These are phyloP conservation scores for Trametes versicolor DNA, from an alignment of 1,284 basidiomycete genomes.

Conservation along the genomic window DNA sequence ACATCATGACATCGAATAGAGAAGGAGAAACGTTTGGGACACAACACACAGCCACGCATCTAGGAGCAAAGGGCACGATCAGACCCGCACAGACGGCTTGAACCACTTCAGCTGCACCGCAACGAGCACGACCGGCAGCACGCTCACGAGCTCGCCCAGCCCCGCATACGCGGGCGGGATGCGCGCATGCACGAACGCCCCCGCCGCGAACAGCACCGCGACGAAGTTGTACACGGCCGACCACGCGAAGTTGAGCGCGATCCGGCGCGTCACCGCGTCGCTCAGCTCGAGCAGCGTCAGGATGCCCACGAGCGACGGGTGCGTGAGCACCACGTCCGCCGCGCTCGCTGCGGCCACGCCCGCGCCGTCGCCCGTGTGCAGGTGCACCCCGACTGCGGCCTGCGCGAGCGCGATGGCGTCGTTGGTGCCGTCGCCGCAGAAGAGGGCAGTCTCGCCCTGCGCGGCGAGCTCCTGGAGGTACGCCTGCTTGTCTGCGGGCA, in stretches of 20 bases:
- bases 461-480: conserved; percentile 50
- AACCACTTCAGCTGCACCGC: conserved; percentile 47
- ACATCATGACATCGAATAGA: neutral
- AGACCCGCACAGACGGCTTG: conserved; percentile 28
- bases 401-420: conserved; percentile 62
- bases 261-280: conserved; percentile 51
- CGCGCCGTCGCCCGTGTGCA: conserved; percentile 52
- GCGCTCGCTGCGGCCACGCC: conserved; percentile 51
- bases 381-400: conserved; percentile 58
- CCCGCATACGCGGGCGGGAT: conserved; percentile 55
- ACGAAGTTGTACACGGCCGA: conserved; percentile 54
- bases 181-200: conserved; percentile 53
- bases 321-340: conserved; percentile 59
- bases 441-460: conserved; percentile 46
- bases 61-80: neutral
- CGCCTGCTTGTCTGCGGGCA: conserved; percentile 61
- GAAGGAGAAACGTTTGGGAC: neutral
- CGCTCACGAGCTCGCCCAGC: conserved; percentile 53
- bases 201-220: conserved; percentile 59
- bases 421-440: conserved; percentile 62
- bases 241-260: conserved; percentile 58
- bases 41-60: neutral
- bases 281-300: conserved; percentile 54
- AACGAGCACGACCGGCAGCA: conserved; percentile 52
- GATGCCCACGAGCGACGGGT: conserved; percentile 48